These are phyloP conservation scores for Mucor indicus DNA, from an alignment of 371 early-diverging fungal genomes.

Conservation along the genomic window DNA sequence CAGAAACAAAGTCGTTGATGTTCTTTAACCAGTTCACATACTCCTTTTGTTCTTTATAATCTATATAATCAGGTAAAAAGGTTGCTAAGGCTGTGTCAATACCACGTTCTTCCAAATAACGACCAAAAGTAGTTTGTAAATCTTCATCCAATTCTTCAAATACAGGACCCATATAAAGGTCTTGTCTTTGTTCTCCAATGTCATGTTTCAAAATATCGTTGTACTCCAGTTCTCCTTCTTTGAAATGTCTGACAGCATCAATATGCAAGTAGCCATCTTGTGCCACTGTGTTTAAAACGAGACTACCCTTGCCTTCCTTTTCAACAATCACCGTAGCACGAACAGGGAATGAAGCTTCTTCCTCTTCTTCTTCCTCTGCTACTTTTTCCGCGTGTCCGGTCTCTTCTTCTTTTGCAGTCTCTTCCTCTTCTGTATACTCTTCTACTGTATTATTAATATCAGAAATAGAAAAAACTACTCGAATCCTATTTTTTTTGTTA, in stretches of 20 bases:
- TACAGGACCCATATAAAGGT: constrained; percentile 23
- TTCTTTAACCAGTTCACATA: constrained; percentile 84
- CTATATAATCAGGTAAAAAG: constrained; percentile 86
- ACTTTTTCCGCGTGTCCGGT: background rate
- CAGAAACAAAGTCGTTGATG: constrained; percentile 75
- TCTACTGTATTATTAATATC: constrained; percentile 65
- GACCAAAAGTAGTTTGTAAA: constrained; percentile 77
- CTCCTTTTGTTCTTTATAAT: constrained; percentile 94
- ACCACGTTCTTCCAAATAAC: constrained; percentile 86
- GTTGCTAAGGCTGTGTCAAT: constrained; percentile 78
- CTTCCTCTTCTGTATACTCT: constrained; percentile 7
- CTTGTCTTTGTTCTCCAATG: constrained; percentile 47
- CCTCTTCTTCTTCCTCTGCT: constrained; percentile 3
- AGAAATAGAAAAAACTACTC: constrained; percentile 74
- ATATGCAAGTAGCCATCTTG: constrained; percentile 80
- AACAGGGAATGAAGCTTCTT: constrained; percentile 42
- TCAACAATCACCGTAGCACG: constrained; percentile 66
- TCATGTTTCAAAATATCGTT: constrained; percentile 58
- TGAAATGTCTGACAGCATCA: constrained; percentile 64
- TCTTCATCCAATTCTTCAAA: constrained; percentile 31
- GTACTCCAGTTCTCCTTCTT: constrained; percentile 28
- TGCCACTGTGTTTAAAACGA: constrained; percentile 65
- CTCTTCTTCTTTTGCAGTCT: background rate
- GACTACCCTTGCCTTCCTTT: constrained; percentile 60
- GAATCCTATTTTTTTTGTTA: constrained; percentile 45